Conservation (phyloP, 768 basidiomycete species). For the Lactarius psammicola region DNA sequence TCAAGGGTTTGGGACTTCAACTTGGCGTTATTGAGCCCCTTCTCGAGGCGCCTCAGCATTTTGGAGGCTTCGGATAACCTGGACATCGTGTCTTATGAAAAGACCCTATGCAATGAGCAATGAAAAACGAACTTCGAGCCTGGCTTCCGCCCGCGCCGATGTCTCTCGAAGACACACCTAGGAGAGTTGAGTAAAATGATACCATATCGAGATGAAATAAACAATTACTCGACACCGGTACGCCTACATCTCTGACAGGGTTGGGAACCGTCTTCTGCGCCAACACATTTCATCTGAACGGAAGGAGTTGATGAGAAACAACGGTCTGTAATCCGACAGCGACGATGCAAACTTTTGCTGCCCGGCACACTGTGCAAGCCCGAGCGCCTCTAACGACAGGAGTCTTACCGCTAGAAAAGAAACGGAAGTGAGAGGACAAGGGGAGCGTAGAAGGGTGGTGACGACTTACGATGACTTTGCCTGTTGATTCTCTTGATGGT, state of each 20-base stretch:
- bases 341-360: slow-evolving; percentile 60
- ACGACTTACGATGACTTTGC: slow-evolving; percentile 25
- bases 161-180: slow-evolving; percentile 86
- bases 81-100: slow-evolving; percentile 25
- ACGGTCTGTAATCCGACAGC: slow-evolving; percentile 25
- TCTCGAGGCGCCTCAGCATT: slow-evolving; percentile 84
- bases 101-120: slow-evolving; percentile 11
- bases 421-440: background rate
- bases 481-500: slow-evolving; percentile 26
- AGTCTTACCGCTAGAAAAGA: slow-evolving; percentile 38
- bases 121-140: slow-evolving; percentile 72
- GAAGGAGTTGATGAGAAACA: slow-evolving; percentile 13
- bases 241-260: slow-evolving; percentile 84
- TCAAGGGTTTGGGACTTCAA: slow-evolving; percentile 52
- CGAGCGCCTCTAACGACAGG: slow-evolving; percentile 51
- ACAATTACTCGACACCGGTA: slow-evolving; percentile 56
- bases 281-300: slow-evolving; percentile 85
- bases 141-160: slow-evolving; percentile 83
- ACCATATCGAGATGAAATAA: slow-evolving; percentile 22
- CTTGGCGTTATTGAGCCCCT: slow-evolving; percentile 74
- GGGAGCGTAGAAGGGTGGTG: background rate
- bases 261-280: slow-evolving; percentile 79
- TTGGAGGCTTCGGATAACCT: slow-evolving; percentile 88
- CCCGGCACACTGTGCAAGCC: slow-evolving; percentile 83
- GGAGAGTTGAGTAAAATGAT: slow-evolving; percentile 24